Evolutionary conservation across 768 basidiomycete genomes (phyloP), one percentile per base, ranked within the genome.

Genomic region (Boletus reticulatus): DNA sequence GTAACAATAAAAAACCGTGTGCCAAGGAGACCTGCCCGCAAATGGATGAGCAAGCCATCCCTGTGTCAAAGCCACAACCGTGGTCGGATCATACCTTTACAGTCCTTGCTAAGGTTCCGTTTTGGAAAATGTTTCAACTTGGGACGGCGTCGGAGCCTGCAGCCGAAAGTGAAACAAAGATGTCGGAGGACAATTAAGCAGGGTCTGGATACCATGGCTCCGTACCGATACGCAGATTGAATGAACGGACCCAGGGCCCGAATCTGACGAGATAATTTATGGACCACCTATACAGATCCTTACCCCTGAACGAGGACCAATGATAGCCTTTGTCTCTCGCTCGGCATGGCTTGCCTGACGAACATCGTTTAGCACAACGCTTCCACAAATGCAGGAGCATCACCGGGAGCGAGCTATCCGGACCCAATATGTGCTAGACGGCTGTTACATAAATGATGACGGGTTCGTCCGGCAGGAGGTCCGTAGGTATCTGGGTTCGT

Each of bases 321-420:
- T 73, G 9, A 74, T 60, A 16, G 71, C 63, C 49, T 72, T 64
- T 22, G 74, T 74, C 6, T 73, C 77, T 39, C 59, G 50, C 17
- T 58, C 48, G 56, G 74, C 69, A 59, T 60, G 20, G 75, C 76
- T 34, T 65, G 58, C 36, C 50, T 54, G 13, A 71, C 70, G 50
- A 75, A 59, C 62, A 75, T 53, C 47, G 78, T 62, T 58, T 72
- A 29, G 71, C 72, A 5, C 75, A 78, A n/a, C 76, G 61, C 58
- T 77, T 76, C 53, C 59, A 37, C 72, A 62, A 75, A 80, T 14
- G 75, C 76, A 14, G 61, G 58, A 2, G 75, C 71, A 13, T 73
- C 66, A 16, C 72, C 71, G 24, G 71, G 63, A 8, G 67, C 70
- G 39, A 68, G 62, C 46, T 67, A 41, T 34, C 65, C 67, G 32